Evolutionary conservation across 1,139 yeast genomes (phyloP), one percentile per base, ranked within the genome.

Genomic region (Diutina sp.): DNA sequence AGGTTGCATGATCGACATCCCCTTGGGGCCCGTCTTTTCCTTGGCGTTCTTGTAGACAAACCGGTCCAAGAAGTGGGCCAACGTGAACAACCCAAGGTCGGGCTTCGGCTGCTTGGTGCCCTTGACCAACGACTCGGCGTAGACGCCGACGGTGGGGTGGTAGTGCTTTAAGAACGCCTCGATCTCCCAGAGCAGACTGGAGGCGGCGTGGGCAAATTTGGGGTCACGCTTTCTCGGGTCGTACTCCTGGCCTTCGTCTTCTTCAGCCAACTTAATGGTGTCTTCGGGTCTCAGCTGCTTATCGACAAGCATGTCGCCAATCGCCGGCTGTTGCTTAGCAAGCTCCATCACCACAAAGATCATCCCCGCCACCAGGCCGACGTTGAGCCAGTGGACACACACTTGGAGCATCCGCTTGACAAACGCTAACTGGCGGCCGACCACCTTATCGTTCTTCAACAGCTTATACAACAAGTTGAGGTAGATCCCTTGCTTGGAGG

Each of bases 1-100:
- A 55, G 99, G 98, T 75, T 93, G 99, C 98, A 95, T 95, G 68
- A 93, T 91, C 55, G 97, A 89, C 3, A 87, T 77, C 65, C 98
- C 98, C 67, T 88, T 85, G 45, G 85, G 74, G 52, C 63, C 62
- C 28, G 84, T 77, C 70, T 86, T 88, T 65, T 84, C 87, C 72
- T 89, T 90, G 56, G 97, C 90, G 67, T 90, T 90, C 72, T 89
- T 87, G 74, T 93, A 93, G 46, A 95, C 97, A 73, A 95, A 93
- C 69, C 96, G 82, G 70, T 93, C 97, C 73, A 93, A 78, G 80
- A 93, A 93, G 70, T 91, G 98, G 32, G 90, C 77, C 61, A 93
- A 76, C 0, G 97, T 85, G 70, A 85, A 93, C 60, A 95, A 79
- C 2, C 96, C 96, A 59, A 93, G 75, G 69, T 93, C 98, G 9